These are phyloP conservation scores for Pecoramyces ruminantium DNA, from an alignment of 192 early-diverging fungal species.

Conservation along the genomic window DNA sequence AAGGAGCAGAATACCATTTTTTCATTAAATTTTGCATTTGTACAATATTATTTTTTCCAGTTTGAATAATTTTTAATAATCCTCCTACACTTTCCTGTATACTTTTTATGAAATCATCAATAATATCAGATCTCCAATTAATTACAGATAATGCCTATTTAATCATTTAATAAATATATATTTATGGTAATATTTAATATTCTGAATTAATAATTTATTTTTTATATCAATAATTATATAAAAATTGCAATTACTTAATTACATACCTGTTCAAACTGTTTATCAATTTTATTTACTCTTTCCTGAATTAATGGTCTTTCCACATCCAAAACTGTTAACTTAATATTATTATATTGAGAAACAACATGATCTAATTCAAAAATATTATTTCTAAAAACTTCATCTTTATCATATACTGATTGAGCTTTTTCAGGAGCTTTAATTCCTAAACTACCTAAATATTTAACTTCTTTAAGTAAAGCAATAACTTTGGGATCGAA, in stretches of 20 bases:
- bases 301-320: constrained; percentile 35
- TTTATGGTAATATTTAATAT: no score
- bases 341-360: constrained; percentile 33
- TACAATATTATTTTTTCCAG: constrained; percentile 35
- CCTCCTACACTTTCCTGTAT: constrained; percentile 29
- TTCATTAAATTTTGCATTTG: constrained; percentile 49
- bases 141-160: constrained; percentile 20
- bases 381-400: constrained; percentile 38
- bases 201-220: no score
- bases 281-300: constrained; percentile 28
- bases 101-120: constrained; percentile 30
- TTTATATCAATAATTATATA: no score
- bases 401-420: constrained; percentile 31
- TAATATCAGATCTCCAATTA: constrained; percentile 34
- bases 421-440: constrained; percentile 27
- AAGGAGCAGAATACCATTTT: constrained; percentile 27
- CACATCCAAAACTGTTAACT: constrained; percentile 32
- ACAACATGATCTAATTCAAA: constrained; percentile 38
- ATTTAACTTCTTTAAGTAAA: constrained; percentile 40
- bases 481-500: constrained; percentile 55
- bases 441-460: constrained; percentile 23
- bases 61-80: constrained; percentile 27
- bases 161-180: no score
- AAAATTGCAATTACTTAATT: neutral
- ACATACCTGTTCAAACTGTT: constrained; percentile 18